phyloP scores from a whole-genome alignment of 1,284 basidiomycete species.

The Rhizoctonia solani region DNA sequence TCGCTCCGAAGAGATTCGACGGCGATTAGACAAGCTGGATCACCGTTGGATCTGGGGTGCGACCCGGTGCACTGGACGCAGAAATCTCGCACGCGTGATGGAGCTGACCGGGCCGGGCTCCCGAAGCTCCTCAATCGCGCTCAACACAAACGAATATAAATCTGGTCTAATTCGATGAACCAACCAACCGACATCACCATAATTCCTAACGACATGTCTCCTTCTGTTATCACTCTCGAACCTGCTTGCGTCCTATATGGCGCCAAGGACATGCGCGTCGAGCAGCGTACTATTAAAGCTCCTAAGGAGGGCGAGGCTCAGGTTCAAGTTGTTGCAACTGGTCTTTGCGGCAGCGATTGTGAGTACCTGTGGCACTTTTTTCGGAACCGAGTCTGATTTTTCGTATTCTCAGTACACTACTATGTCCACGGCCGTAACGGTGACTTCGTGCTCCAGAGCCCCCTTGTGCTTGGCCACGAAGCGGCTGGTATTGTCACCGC shows the following conservation, averaged over 20 bases:
- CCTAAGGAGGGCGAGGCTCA: constrained; percentile 71
- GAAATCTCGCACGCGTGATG: constrained; percentile 23
- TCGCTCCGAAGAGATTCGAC: constrained; percentile 22
- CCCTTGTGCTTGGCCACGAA: constrained; percentile 91
- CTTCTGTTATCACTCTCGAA: constrained; percentile 58
- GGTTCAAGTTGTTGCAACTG: constrained; percentile 78
- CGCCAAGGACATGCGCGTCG: constrained; percentile 70
- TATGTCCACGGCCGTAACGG: constrained; percentile 88
- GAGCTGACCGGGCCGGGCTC: constrained; percentile 14
- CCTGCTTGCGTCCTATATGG: constrained; percentile 72
- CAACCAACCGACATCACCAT: too few relatives aligned
- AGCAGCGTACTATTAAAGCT: constrained; percentile 67
- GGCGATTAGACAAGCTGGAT: not conserved
- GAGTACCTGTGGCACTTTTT: constrained; percentile 44
- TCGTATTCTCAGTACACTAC: constrained; percentile 72
- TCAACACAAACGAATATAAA: not conserved
- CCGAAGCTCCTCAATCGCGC: constrained; percentile 34
- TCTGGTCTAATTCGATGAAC: constrained; percentile 19
- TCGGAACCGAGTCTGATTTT: not conserved
- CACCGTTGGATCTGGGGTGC: constrained; percentile 1
- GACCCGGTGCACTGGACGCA: not conserved
- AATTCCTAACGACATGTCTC: constrained; percentile 55
- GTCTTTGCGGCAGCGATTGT: constrained; percentile 91
- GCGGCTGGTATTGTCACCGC: constrained; percentile 81
- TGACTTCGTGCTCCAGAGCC: constrained; percentile 82